Evolutionary conservation across 2,329 filamentous ascomycete genomes (phyloP).

Genomic region (Aureobasidium melanogenum): DNA sequence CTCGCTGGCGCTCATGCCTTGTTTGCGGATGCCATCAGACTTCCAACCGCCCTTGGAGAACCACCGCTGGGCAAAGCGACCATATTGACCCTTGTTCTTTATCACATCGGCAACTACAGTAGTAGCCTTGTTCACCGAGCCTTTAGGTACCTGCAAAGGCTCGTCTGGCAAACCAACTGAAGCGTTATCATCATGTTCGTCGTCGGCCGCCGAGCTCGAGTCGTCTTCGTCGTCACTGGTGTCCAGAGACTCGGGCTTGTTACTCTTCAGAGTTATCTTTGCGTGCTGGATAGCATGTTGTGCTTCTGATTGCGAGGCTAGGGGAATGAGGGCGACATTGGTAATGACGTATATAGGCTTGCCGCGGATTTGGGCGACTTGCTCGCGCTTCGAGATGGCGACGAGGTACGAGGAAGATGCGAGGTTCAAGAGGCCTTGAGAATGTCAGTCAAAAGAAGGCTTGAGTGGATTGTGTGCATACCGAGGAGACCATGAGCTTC

Average conservation of each 20-base stretch:
- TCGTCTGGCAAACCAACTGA: slow-evolving; percentile 1
- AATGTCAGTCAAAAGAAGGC: background rate
- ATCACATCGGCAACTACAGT: slow-evolving; percentile 87
- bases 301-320: slow-evolving; percentile 67
- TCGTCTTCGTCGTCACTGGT: slow-evolving; percentile 23
- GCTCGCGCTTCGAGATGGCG: slow-evolving; percentile 74
- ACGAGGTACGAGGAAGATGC: slow-evolving; percentile 71
- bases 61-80: slow-evolving; percentile 83
- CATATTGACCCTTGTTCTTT: slow-evolving; percentile 71
- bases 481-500: slow-evolving; percentile 48
- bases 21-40: slow-evolving; percentile 57
- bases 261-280: slow-evolving; percentile 35
- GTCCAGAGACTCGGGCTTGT: slow-evolving; percentile 20
- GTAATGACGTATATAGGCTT: slow-evolving; percentile 79
- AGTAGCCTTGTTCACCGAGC: slow-evolving; percentile 33
- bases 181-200: slow-evolving; percentile 21
- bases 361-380: slow-evolving; percentile 79
- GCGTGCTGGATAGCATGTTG: slow-evolving; percentile 61
- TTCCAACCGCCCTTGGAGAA: slow-evolving; percentile 74
- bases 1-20: slow-evolving; percentile 53
- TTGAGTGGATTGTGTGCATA: slow-evolving; percentile 23
- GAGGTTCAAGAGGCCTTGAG: slow-evolving; percentile 75
- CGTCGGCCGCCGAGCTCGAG: slow-evolving; percentile 25
- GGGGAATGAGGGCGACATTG: slow-evolving; percentile 83
- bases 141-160: slow-evolving; percentile 20